Evolutionary conservation across 2,329 filamentous ascomycete genomes (phyloP).

Genomic region (Mycocentrospora acerina): DNA sequence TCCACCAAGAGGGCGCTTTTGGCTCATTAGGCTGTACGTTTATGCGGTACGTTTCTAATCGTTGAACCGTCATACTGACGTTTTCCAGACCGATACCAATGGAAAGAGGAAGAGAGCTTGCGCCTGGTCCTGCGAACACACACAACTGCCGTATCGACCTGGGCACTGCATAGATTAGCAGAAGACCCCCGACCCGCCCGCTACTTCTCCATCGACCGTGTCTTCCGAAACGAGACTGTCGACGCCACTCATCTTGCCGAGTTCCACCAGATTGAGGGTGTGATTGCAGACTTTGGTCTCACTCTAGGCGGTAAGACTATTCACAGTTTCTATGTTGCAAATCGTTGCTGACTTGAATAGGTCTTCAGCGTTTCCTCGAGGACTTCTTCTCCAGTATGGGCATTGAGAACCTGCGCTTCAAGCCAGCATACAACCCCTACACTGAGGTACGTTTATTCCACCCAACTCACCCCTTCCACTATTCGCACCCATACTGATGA

Average conservation of each 20-base stretch:
- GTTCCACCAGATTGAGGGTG: conserved; percentile 98
- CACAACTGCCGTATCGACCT: conserved; percentile 88
- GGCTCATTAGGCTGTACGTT: conserved; percentile 77
- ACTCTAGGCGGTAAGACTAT: conserved; percentile 70
- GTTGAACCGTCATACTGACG: conserved; percentile 1
- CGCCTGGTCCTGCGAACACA: conserved; percentile 91
- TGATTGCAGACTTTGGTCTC: conserved; percentile 94
- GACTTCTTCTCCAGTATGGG: conserved; percentile 98
- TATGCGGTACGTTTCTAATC: no score
- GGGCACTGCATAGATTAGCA: conserved; percentile 87
- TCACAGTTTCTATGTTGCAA: not conserved
- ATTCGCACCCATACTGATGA: no score
- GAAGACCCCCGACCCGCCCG: conserved; percentile 81
- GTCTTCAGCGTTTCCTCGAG: conserved; percentile 90
- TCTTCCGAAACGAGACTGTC: conserved; percentile 97
- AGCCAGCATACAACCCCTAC: conserved; percentile 87
- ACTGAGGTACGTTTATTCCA: conserved; percentile 51
- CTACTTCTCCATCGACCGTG: conserved; percentile 97
- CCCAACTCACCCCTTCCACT: no score
- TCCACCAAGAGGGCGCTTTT: conserved; percentile 89
- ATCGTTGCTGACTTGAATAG: conserved; percentile 7
- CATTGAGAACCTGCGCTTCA: conserved; percentile 83
- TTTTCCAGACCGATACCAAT: conserved; percentile 74
- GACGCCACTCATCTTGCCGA: conserved; percentile 96
- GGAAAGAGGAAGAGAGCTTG: conserved; percentile 82